Conservation (phyloP, 441 rosid species). For the Gossypium davidsonii region DNA sequence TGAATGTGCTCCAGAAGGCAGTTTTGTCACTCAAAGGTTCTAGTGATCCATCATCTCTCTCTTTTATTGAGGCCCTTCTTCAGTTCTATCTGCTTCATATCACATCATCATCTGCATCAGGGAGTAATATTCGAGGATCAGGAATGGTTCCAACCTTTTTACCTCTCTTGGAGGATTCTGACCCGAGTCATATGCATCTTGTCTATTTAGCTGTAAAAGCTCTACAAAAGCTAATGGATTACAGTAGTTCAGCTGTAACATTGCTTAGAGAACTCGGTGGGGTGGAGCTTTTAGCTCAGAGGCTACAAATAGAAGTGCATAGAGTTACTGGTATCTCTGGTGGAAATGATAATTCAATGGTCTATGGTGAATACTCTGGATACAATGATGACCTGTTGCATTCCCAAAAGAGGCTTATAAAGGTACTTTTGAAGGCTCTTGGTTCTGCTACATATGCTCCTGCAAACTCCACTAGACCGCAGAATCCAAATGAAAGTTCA, state of each 20-base stretch:
- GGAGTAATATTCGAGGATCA: constrained; percentile 83
- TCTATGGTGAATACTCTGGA: constrained; percentile 54
- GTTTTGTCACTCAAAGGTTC: constrained; percentile 73
- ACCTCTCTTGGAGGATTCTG: constrained; percentile 86
- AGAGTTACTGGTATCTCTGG: constrained; percentile 55
- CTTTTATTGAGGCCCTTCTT: constrained; percentile 94
- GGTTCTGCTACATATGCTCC: constrained; percentile 93
- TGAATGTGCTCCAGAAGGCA: constrained; percentile 96
- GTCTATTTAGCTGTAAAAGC: constrained; percentile 92
- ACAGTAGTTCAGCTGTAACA: constrained; percentile 83
- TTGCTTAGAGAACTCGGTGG: constrained; percentile 88
- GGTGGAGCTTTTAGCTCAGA: constrained; percentile 87
- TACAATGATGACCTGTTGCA: constrained; percentile 50
- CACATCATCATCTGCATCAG: constrained; percentile 90
- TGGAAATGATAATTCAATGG: constrained; percentile 52
- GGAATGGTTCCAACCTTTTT: constrained; percentile 95
- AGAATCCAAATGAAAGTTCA: constrained; percentile 68
- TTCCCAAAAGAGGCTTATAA: constrained; percentile 87
- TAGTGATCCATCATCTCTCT: constrained; percentile 78
- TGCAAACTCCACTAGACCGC: constrained; percentile 60
- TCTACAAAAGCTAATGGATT: constrained; percentile 57
- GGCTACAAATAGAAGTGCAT: constrained; percentile 82
- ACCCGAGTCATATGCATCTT: constrained; percentile 79
- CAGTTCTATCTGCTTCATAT: constrained; percentile 95
- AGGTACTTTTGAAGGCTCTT: constrained; percentile 86